Conservation (phyloP, 768 basidiomycete genomes). For the Tubosaeta sp. region DNA sequence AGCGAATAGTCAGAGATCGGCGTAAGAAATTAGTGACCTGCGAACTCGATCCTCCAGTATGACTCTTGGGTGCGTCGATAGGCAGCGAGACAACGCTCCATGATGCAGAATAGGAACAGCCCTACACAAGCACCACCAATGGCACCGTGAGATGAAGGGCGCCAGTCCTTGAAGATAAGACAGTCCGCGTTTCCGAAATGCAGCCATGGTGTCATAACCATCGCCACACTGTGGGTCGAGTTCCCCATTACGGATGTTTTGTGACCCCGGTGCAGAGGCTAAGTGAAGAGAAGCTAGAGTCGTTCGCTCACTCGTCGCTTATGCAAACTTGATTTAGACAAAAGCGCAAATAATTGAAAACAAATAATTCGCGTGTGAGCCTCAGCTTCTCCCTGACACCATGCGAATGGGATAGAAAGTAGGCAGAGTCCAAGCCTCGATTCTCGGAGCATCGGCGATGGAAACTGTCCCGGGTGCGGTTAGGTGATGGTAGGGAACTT, state of each 20-base stretch:
- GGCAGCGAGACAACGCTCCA: slow-evolving; percentile 68
- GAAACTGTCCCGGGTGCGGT: no score
- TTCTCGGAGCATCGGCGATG: no score
- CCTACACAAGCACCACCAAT: slow-evolving; percentile 74
- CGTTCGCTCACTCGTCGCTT: no score
- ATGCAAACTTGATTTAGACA: slow-evolving; percentile 4
- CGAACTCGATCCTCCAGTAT: slow-evolving; percentile 59
- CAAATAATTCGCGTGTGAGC: not conserved
- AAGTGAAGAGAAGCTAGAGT: no score
- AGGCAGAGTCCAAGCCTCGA: no score
- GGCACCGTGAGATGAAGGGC: slow-evolving; percentile 65
- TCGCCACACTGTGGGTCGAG: slow-evolving; percentile 11
- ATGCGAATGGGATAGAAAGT: no score
- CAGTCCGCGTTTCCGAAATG: slow-evolving; percentile 65
- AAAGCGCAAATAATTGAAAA: not conserved
- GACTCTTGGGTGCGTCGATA: slow-evolving; percentile 48
- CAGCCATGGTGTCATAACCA: slow-evolving; percentile 60
- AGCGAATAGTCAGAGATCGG: not conserved
- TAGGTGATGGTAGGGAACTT: no score
- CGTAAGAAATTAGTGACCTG: not conserved
- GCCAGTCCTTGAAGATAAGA: slow-evolving; percentile 65
- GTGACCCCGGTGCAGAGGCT: no score
- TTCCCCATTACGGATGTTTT: not conserved
- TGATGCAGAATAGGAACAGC: slow-evolving; percentile 61
- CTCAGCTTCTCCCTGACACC: not conserved